phyloP scores from a whole-genome alignment of 2,329 filamentous ascomycete genomes.

The Ascochyta pisi region DNA sequence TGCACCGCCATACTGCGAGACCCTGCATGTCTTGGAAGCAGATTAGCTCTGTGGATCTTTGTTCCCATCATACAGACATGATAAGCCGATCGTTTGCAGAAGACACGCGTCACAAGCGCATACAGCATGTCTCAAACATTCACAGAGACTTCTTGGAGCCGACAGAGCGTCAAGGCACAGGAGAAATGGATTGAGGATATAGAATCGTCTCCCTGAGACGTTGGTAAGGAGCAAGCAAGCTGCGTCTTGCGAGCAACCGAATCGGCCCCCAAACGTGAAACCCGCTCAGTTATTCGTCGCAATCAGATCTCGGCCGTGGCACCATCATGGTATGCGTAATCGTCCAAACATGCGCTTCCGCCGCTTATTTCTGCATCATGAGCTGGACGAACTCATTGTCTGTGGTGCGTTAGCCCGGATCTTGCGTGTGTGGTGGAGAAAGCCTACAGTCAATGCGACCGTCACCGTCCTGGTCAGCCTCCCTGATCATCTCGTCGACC shows the following conservation, averaged over 20 bases:
- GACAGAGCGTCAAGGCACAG: slow-evolving; percentile 22
- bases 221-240: slow-evolving; percentile 29
- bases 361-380: slow-evolving; percentile 62
- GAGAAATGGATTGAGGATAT: slow-evolving; percentile 46
- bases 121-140: background rate
- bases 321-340: slow-evolving; percentile 41
- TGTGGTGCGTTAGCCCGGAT: slow-evolving; percentile 34
- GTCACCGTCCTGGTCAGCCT: slow-evolving; percentile 70
- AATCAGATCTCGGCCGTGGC: slow-evolving; percentile 35
- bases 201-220: slow-evolving; percentile 36
- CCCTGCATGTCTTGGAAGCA: slow-evolving; percentile 20
- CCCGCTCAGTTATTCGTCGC: slow-evolving; percentile 38
- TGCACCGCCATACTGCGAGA: slow-evolving; percentile 24
- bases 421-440: background rate
- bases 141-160: background rate
- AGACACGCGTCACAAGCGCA: background rate
- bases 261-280: slow-evolving; percentile 30
- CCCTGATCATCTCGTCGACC: slow-evolving; percentile 70
- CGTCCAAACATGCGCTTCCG: slow-evolving; percentile 31
- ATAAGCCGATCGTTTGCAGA: background rate
- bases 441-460: slow-evolving; percentile 68
- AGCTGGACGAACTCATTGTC: slow-evolving; percentile 64
- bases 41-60: slow-evolving; percentile 15
- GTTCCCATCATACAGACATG: slow-evolving; percentile 5
- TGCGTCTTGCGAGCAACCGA: slow-evolving; percentile 30